Base-by-base conservation (phyloP, 495 filamentous ascomycete genomes). In the Terfezia boudieri region DNA sequence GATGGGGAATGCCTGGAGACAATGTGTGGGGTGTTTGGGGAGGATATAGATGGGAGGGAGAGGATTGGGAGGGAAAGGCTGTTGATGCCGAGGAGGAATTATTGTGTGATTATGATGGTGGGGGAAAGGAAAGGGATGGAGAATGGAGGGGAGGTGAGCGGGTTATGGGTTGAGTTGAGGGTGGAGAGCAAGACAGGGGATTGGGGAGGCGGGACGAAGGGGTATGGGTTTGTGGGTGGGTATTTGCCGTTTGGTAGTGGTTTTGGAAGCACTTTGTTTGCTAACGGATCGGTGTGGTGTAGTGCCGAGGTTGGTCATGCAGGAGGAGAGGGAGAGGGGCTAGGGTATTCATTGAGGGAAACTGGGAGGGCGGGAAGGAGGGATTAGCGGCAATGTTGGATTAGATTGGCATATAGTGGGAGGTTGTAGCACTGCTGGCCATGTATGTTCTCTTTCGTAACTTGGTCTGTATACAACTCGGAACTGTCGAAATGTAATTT, bases 41-140 rank as follows among this genome's bases (percentile, higher is more conserved):
- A 77, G 59, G 83, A 90, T 61, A 70, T 71, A 23, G 69, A 69
- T 10, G 73, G 70, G 52, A 89, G 85, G 68, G 73, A 69, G 52
- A 90, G 85, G 68, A 81, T 79, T 16, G 74, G 77, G 0, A 59
- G 66, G 1, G 94, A 94, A 67, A 76, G 82, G 57, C 78, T 82
- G 37, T 94, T 87, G 20, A 94, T 94, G 88, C 88, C 88, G 2
- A 80, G 76, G 48, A 76, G 89, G 53, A 94, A 95, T 69, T 94
- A 81, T 66, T 82, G 87, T 56, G 78, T 81, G 56, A 76, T 96
- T 57, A 83, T 81, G 36, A 26, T 5, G 16, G 49, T 20, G 4
- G 49, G 11, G 49, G 26, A 20, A 20, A 22, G 49, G 49, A 26
- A 5, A 5, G n/a, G 49, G 49, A 11, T 51, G 4, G 49, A 59